phyloP scores from a whole-genome alignment of 2,329 filamentous ascomycete species.

The Amylocarpus encephaloides region DNA sequence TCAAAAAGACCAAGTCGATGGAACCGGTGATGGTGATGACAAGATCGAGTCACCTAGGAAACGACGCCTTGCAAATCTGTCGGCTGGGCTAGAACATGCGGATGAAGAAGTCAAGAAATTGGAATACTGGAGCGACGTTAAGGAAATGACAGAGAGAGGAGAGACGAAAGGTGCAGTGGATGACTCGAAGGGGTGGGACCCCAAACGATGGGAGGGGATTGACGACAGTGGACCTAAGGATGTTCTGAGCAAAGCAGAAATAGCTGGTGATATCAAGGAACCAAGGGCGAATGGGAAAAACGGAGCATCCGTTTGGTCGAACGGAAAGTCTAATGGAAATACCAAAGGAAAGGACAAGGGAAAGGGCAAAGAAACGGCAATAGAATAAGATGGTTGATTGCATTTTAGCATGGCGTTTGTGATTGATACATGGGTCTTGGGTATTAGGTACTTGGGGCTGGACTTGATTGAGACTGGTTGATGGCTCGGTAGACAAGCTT shows the following conservation, averaged over 20 bases:
- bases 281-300: constrained; percentile 1
- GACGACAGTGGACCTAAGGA: constrained; percentile 29
- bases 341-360: constrained; percentile 4
- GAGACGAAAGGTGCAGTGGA: constrained; percentile 31
- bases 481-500: too few relatives aligned
- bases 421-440: too few relatives aligned
- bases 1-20: constrained; percentile 36
- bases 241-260: constrained; percentile 22
- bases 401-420: constrained; percentile 16
- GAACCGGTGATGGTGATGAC: constrained; percentile 23
- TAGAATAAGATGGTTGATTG: constrained; percentile 12
- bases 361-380: constrained; percentile 16
- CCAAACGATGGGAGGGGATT: constrained; percentile 24
- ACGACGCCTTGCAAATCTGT: constrained; percentile 58
- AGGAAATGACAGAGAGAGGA: constrained; percentile 53
- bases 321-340: constrained; percentile 15
- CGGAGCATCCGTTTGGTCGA: constrained; percentile 6
- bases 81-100: constrained; percentile 66
- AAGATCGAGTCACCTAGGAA: constrained; percentile 28
- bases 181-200: constrained; percentile 25
- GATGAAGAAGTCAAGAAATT: constrained; percentile 74
- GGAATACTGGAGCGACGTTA: constrained; percentile 84
- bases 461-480: too few relatives aligned
- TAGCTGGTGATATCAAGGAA: constrained; percentile 10
- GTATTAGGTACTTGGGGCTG: too few relatives aligned